Conservation (phyloP, 495 filamentous ascomycete species). For the Aspergillus funiculosus region DNA sequence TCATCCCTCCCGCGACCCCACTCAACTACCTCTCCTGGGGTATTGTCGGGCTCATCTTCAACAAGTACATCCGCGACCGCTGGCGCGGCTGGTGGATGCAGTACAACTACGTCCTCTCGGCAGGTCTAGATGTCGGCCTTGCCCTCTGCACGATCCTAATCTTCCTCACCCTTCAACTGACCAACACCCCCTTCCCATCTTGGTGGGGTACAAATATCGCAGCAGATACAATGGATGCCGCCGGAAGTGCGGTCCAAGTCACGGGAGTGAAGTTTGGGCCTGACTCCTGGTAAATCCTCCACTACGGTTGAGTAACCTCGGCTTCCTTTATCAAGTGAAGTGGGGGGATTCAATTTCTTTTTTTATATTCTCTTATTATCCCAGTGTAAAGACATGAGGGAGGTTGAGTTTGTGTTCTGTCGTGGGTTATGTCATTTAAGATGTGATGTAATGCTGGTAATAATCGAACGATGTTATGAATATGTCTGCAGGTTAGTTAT, state of each 20-base stretch:
- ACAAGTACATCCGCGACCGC: constrained; percentile 56
- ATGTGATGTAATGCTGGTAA: no score
- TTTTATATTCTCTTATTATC: no score
- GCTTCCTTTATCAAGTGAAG: no score
- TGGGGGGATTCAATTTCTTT: no score
- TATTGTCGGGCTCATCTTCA: constrained; percentile 61
- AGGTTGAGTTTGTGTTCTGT: no score
- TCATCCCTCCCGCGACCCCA: constrained; percentile 49
- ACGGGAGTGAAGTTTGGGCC: constrained; percentile 57
- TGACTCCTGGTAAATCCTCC: no score
- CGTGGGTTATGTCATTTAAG: no score
- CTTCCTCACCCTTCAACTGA: constrained; percentile 60
- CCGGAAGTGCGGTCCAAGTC: constrained; percentile 33
- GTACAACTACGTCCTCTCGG: constrained; percentile 73
- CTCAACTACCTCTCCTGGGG: constrained; percentile 58
- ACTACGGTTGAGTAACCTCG: no score
- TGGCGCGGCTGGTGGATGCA: constrained; percentile 69
- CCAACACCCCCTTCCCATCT: constrained; percentile 43
- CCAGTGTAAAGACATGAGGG: no score
- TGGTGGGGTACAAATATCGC: constrained; percentile 64
- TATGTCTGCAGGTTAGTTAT: no score
- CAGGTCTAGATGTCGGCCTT: constrained; percentile 64
- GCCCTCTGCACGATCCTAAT: constrained; percentile 62
- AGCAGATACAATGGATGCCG: constrained; percentile 40
- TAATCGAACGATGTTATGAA: no score